Base-by-base conservation (phyloP, 352 stramenopile genomes). In the Thalassiosira exigua region DNA sequence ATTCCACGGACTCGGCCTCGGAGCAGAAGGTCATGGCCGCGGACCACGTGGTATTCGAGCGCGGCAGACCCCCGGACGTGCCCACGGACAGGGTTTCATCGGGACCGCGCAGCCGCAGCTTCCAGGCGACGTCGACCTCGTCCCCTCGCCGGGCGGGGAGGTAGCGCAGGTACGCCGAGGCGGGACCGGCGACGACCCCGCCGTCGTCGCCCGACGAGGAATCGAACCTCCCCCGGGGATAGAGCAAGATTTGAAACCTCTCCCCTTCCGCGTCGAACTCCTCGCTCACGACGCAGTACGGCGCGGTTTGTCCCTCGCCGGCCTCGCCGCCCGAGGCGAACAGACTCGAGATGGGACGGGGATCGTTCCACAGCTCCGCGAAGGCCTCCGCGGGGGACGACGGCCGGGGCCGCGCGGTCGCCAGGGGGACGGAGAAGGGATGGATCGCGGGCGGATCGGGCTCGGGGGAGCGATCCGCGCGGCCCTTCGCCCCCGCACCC, bases 81-180 rank as follows among this genome's bases (percentile, higher is more conserved):
- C 30, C 33, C 5, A 87, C 69, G 46, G 75, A 19, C 12, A 87
- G 52, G 9, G 59, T 65, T 4, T 30, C 33, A 3, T 7, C 17
- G 4, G 11, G 57, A 46, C 69, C 36, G 22, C 50, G 48, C 21
- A 89, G 61, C 54, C 52, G 50, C 36, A 89, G 69, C n/a, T 70
- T 84, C 73, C 77, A 88, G 36, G 57, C 53, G 67, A 83, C 67
- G 66, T 89, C 79, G 4, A 87, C 48, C 42, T 89, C 82, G 42
- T 87, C 75, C 42, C 79, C 82, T 44, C 66, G 73, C 22, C 62
- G 32, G 11, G 60, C 58, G 0, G 79, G 64, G 19, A 84, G 14
- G 66, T 89, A 89, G 19, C 75, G 53, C 26, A 89, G 69, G 69
- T 87, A 89, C 5, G 81, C 82, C 27, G 82, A 69, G 21, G 82